phyloP scores from a whole-genome alignment of 2,329 filamentous ascomycete species.

The Claviceps pusilla region DNA sequence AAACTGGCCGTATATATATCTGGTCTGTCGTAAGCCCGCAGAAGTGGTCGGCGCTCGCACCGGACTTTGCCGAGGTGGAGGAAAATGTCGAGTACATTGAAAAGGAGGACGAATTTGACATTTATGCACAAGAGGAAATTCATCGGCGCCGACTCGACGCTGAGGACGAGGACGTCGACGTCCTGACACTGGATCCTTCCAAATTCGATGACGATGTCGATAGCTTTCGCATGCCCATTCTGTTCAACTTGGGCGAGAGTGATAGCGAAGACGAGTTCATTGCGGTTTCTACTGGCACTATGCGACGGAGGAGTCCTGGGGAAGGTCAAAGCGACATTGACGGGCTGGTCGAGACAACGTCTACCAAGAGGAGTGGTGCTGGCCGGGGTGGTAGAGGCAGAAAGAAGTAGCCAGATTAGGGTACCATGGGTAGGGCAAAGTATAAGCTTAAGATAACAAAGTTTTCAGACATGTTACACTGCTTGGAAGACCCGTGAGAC shows the following conservation, averaged over 20 bases:
- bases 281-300: constrained; percentile 58
- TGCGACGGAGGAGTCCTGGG: constrained; percentile 71
- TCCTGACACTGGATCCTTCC: constrained; percentile 58
- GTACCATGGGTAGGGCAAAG: neutral
- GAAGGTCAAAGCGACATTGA: constrained; percentile 47
- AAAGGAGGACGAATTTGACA: constrained; percentile 93
- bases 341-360: constrained; percentile 32
- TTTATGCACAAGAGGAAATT: constrained; percentile 87
- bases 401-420: constrained; percentile 19
- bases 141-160: constrained; percentile 78
- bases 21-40: constrained; percentile 94
- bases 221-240: constrained; percentile 78
- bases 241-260: constrained; percentile 84
- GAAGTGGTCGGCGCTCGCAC: constrained; percentile 90
- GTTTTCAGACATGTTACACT: neutral
- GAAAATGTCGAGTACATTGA: constrained; percentile 97
- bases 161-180: constrained; percentile 88
- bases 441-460: neutral
- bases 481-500: neutral
- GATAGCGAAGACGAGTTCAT: constrained; percentile 87
- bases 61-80: constrained; percentile 93
- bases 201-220: constrained; percentile 45
- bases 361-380: constrained; percentile 24
- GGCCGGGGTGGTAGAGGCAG: constrained; percentile 25
- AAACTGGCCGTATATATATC: constrained; percentile 84